These are phyloP conservation scores for Pyricularia sp. DNA, from an alignment of 2,329 filamentous ascomycete species.

Conservation along the genomic window DNA sequence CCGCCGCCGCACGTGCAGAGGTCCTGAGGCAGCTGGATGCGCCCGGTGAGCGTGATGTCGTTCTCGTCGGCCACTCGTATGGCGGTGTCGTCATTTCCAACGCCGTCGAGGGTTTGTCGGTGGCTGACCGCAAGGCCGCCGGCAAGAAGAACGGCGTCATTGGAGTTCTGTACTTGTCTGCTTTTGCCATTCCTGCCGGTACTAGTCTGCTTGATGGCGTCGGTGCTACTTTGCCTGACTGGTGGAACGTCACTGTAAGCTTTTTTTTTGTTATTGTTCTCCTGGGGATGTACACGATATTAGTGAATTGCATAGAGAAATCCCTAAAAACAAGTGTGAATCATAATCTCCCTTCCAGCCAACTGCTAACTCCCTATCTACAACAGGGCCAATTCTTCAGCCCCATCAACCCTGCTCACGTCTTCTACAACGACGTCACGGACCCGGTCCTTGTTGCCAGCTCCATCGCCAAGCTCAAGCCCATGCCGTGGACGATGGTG, in stretches of 20 bases:
- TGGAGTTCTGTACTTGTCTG: slow-evolving; percentile 7
- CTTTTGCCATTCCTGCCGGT: slow-evolving; percentile 5
- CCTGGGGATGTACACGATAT: no score
- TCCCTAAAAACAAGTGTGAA: not conserved
- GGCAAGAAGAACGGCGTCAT: slow-evolving; percentile 7
- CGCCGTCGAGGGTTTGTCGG: slow-evolving; percentile 6
- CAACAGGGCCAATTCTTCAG: not conserved
- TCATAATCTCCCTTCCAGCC: not conserved
- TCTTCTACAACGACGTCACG: slow-evolving; percentile 8
- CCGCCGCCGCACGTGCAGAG: slow-evolving; percentile 4
- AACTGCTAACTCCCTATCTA: slow-evolving; percentile 5
- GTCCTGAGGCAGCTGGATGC: slow-evolving; percentile 4
- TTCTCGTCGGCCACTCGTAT: slow-evolving; percentile 10
- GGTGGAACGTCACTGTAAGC: slow-evolving; percentile 8
- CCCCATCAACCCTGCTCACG: not conserved
- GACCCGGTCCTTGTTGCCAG: slow-evolving; percentile 5
- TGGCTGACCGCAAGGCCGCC: slow-evolving; percentile 2
- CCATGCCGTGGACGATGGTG: slow-evolving; percentile 4
- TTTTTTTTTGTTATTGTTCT: not conserved
- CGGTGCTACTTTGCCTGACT: slow-evolving; percentile 5
- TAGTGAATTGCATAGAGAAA: not conserved
- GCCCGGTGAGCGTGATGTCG: slow-evolving; percentile 5
- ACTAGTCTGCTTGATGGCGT: slow-evolving; percentile 6
- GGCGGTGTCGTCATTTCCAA: slow-evolving; percentile 7
- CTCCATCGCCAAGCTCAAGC: slow-evolving; percentile 2